Conservation (phyloP, 768 basidiomycete species). For the Thelephora ganbajun region DNA sequence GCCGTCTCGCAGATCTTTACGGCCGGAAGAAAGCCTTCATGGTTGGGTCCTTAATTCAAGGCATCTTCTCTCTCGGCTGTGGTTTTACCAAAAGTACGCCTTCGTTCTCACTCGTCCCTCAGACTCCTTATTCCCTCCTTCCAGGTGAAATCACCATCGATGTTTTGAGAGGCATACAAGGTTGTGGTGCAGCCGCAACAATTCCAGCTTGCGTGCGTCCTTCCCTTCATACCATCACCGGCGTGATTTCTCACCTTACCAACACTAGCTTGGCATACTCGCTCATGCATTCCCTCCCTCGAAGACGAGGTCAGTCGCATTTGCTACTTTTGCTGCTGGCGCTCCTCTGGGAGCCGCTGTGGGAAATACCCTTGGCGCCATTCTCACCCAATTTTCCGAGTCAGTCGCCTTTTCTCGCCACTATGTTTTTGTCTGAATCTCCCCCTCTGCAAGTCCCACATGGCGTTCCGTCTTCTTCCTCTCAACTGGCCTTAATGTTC, state of each 20-base stretch:
- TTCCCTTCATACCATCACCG: background rate
- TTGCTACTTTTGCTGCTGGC: conserved; percentile 75
- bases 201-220: conserved; percentile 54
- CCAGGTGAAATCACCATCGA: conserved; percentile 49
- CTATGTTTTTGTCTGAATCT: background rate
- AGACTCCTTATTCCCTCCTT: background rate
- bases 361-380: conserved; percentile 59
- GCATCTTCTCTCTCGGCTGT: conserved; percentile 46
- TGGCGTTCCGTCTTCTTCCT: conserved; percentile 65
- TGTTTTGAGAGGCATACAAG: conserved; percentile 65
- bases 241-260: background rate
- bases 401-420: conserved; percentile 10
- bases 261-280: conserved; percentile 57
- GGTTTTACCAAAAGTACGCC: conserved; percentile 45
- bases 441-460: conserved; percentile 14
- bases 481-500: conserved; percentile 37
- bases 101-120: background rate
- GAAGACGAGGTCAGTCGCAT: conserved; percentile 55
- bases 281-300: conserved; percentile 67
- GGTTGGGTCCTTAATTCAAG: conserved; percentile 38
- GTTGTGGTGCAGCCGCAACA: conserved; percentile 64
- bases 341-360: conserved; percentile 70
- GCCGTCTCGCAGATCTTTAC: conserved; percentile 68
- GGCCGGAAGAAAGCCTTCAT: conserved; percentile 62
- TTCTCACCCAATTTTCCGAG: conserved; percentile 41